Evolutionary conservation across 1,284 basidiomycete species (phyloP).

Genomic region (Hypsizygus ulmarius): DNA sequence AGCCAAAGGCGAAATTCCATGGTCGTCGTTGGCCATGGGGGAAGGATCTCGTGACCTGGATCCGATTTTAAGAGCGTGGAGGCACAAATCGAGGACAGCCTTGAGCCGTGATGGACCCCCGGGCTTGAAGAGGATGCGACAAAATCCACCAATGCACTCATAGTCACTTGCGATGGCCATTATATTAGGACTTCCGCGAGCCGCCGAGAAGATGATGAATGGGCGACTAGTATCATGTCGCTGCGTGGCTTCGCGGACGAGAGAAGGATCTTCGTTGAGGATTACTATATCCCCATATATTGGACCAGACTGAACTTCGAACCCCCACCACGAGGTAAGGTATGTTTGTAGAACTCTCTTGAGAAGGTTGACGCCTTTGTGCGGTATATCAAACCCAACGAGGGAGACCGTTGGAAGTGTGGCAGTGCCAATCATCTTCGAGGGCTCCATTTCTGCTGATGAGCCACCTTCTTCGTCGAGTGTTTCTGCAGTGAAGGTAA

Average conservation of each 20-base stretch:
- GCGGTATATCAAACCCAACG: slow-evolving; percentile 67
- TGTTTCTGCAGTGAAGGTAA: slow-evolving; percentile 79
- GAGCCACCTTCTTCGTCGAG: slow-evolving; percentile 41
- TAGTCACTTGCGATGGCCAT: slow-evolving; percentile 66
- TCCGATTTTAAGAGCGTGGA: slow-evolving; percentile 60
- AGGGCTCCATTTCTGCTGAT: slow-evolving; percentile 42
- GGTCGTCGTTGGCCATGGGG: slow-evolving; percentile 13
- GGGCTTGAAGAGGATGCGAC: slow-evolving; percentile 86
- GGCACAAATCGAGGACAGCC: slow-evolving; percentile 65
- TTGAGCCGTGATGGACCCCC: slow-evolving; percentile 80
- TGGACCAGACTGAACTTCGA: slow-evolving; percentile 48
- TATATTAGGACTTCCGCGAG: slow-evolving; percentile 63
- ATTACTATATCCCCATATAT: slow-evolving; percentile 75
- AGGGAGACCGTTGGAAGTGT: slow-evolving; percentile 62
- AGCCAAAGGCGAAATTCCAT: slow-evolving; percentile 1
- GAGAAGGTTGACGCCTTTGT: slow-evolving; percentile 71
- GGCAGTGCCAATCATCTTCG: slow-evolving; percentile 44
- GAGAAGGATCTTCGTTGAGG: slow-evolving; percentile 75
- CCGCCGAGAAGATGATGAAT: slow-evolving; percentile 73
- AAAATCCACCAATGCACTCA: slow-evolving; percentile 83
- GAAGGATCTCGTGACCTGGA: slow-evolving; percentile 27
- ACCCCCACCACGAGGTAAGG: slow-evolving; percentile 76
- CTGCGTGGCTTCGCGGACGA: slow-evolving; percentile 57
- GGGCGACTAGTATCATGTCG: slow-evolving; percentile 58
- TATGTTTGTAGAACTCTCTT: slow-evolving; percentile 64